phyloP scores from a whole-genome alignment of 2,329 filamentous ascomycete genomes.

The Colletotrichum zoysiae region DNA sequence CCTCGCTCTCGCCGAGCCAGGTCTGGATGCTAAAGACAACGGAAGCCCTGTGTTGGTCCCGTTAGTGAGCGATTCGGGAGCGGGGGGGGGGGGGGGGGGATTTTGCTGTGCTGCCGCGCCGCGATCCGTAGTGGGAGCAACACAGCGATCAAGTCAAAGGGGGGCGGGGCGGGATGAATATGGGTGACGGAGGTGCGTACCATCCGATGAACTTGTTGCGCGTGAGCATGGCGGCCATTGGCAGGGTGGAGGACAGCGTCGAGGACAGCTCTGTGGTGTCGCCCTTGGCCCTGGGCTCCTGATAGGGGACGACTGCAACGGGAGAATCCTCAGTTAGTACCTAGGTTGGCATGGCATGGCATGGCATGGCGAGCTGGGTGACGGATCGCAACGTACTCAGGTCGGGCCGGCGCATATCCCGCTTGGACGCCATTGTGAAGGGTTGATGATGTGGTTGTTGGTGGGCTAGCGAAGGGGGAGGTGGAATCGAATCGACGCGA shows the following conservation, averaged over 20 bases:
- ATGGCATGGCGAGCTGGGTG: conserved; percentile 1
- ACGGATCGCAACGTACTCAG: conserved; percentile 69
- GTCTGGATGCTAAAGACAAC: conserved; percentile 80
- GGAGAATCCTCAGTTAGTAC: neutral
- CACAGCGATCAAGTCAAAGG: neutral
- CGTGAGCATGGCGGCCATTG: conserved; percentile 96
- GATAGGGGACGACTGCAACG: conserved; percentile 84
- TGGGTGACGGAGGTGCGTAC: conserved; percentile 55
- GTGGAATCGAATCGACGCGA: conserved; percentile 1
- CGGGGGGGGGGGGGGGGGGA: no score
- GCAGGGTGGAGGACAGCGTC: conserved; percentile 81
- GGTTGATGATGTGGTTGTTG: neutral
- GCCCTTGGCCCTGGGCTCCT: conserved; percentile 77
- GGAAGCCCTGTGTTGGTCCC: conserved; percentile 67
- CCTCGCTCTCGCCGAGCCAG: conserved; percentile 82
- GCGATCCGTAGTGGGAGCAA: neutral
- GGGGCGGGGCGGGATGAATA: neutral
- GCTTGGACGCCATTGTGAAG: conserved; percentile 72
- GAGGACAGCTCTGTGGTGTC: conserved; percentile 78
- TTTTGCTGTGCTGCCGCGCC: neutral
- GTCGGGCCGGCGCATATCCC: conserved; percentile 81
- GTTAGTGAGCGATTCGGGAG: conserved; percentile 20
- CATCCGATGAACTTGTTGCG: conserved; percentile 85
- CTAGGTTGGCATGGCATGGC: conserved; percentile 1
- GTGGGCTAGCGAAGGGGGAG: neutral